phyloP scores from a whole-genome alignment of 2,329 filamentous ascomycete genomes.

The Coniella vitis region DNA sequence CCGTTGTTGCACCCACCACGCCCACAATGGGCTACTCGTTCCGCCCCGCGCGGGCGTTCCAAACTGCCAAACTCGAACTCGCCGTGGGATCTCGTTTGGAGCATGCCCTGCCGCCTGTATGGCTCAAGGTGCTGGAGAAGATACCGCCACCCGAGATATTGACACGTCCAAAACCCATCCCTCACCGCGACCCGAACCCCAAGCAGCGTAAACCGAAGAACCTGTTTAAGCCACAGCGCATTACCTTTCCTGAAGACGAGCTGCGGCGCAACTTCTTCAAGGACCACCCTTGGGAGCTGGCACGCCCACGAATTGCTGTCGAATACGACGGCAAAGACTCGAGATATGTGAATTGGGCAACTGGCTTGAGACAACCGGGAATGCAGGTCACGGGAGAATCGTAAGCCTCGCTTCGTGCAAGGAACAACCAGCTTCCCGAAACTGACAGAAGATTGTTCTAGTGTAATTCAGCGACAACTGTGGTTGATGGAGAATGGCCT shows the following conservation, averaged over 20 bases:
- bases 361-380: slow-evolving; percentile 62
- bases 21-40: slow-evolving; percentile 28
- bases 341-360: slow-evolving; percentile 72
- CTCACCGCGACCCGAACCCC: slow-evolving; percentile 34
- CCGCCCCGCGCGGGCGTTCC: slow-evolving; percentile 35
- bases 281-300: slow-evolving; percentile 97
- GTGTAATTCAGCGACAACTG: slow-evolving; percentile 86
- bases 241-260: slow-evolving; percentile 76
- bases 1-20: slow-evolving; percentile 8
- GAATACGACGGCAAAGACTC: slow-evolving; percentile 81
- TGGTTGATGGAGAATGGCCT: slow-evolving; percentile 65
- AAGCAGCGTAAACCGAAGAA: slow-evolving; percentile 60
- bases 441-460: slow-evolving; percentile 29
- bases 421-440: not conserved
- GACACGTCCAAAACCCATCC: slow-evolving; percentile 44
- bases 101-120: slow-evolving; percentile 33
- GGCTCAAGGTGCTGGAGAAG: slow-evolving; percentile 44
- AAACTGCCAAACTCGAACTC: slow-evolving; percentile 32
- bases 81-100: slow-evolving; percentile 21
- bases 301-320: slow-evolving; percentile 75
- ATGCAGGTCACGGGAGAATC: slow-evolving; percentile 78
- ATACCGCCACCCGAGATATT: slow-evolving; percentile 54
- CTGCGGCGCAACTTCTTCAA: slow-evolving; percentile 78
- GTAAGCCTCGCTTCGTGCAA: slow-evolving; percentile 35
- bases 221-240: slow-evolving; percentile 71